Evolutionary conservation across 495 filamentous ascomycete genomes (phyloP).

Genomic region (Aspergillus ellipticus): DNA sequence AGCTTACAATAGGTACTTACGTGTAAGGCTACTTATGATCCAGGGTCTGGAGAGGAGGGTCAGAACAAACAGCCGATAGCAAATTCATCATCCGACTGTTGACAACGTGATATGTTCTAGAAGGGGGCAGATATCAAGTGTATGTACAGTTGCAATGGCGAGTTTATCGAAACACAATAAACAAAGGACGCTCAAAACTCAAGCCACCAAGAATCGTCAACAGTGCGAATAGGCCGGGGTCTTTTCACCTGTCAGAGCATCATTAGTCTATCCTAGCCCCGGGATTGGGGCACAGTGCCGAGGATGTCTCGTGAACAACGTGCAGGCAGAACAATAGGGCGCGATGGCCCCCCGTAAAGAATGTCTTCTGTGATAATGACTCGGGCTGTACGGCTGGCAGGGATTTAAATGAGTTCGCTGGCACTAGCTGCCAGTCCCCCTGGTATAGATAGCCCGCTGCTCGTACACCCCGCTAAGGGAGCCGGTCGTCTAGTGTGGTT

Average conservation of each 20-base stretch:
- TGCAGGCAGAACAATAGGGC: not conserved
- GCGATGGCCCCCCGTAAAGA: not conserved
- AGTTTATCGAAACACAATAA: not conserved
- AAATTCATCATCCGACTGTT: too few species aligned
- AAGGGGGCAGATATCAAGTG: not conserved
- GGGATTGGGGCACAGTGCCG: not conserved
- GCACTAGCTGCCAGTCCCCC: not conserved
- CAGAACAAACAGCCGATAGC: too few species aligned
- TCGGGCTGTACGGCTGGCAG: not conserved
- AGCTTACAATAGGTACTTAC: not conserved
- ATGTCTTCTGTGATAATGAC: not conserved
- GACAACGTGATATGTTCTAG: not conserved
- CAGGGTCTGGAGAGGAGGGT: too few species aligned
- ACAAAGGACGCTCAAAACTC: constrained; percentile 12
- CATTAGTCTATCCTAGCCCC: constrained; percentile 14
- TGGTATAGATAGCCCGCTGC: not conserved
- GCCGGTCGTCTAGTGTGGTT: not conserved
- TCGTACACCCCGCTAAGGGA: not conserved
- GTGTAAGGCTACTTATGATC: too few species aligned
- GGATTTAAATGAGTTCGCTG: not conserved
- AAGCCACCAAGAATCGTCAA: constrained; percentile 2
- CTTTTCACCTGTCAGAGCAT: constrained; percentile 8
- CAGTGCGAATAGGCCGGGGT: not conserved
- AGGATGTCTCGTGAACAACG: not conserved
- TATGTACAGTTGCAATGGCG: constrained; percentile 11